phyloP scores from a whole-genome alignment of 805 yeast genomes.

The Metschnikowia kofuensis region DNA sequence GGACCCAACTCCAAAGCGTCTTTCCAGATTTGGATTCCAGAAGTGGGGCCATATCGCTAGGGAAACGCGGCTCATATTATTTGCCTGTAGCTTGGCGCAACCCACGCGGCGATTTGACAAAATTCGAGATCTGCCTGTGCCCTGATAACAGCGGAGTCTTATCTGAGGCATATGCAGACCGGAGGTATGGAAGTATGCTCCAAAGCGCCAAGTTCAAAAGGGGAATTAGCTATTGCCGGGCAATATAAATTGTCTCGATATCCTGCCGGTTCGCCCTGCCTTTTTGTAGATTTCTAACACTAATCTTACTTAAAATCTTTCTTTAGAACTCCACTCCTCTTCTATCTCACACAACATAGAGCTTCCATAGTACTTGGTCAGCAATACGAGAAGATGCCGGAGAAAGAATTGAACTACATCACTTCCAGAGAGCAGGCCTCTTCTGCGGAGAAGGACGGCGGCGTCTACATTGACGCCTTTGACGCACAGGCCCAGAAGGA shows the following conservation, averaged over 20 bases:
- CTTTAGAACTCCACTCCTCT: too few species aligned
- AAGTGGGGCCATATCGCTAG: neutral
- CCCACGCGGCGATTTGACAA: conserved; percentile 1
- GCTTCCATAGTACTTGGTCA: too few species aligned
- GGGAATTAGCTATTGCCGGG: neutral
- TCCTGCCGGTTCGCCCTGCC: too few species aligned
- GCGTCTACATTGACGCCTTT: conserved; percentile 34
- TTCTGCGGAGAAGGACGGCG: conserved; percentile 33
- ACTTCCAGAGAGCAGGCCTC: conserved; percentile 36
- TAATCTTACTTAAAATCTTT: too few species aligned
- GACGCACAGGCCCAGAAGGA: conserved; percentile 20
- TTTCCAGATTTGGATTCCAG: neutral
- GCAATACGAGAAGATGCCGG: conserved; percentile 26
- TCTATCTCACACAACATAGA: too few species aligned
- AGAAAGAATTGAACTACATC: conserved; percentile 40
- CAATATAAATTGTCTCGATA: neutral
- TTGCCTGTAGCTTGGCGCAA: neutral
- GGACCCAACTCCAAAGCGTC: too few species aligned
- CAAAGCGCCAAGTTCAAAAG: neutral
- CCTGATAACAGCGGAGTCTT: neutral
- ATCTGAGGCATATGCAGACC: neutral
- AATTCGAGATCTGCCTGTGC: neutral
- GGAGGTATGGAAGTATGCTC: neutral
- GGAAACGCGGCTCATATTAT: neutral
- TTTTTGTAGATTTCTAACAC: too few species aligned